A percentile compares a stretch with the other conserved stretches of the same genome.
Conservation (phyloP, 495 filamentous ascomycete genomes). For the Penicillium salamii region DNA sequence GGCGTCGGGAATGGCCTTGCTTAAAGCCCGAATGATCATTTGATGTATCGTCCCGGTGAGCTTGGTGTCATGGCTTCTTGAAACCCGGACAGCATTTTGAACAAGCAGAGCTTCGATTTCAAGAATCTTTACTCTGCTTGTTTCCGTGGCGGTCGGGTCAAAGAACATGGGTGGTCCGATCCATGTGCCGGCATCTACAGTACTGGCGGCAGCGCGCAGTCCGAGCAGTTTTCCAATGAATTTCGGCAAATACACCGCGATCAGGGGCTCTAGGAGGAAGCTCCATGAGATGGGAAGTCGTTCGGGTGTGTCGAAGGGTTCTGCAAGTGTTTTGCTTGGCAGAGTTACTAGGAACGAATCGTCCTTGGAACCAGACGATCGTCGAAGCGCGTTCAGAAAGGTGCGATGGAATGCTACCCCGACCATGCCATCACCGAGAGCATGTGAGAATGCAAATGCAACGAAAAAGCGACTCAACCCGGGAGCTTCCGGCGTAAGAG, state of each 20-base stretch:
- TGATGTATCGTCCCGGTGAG: constrained; percentile 21
- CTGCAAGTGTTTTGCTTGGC: constrained; percentile 5
- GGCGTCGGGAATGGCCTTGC: constrained; percentile 12
- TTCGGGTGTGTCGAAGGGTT: constrained; percentile 21
- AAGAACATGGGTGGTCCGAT: constrained; percentile 20
- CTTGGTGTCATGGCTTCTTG: constrained; percentile 17
- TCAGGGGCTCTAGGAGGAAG: constrained; percentile 18
- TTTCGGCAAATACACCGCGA: constrained; percentile 15
- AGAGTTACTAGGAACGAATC: constrained; percentile 6
- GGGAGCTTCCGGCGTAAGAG: constrained; percentile 5
- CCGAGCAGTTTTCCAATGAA: constrained; percentile 11
- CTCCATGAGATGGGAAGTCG: constrained; percentile 25
- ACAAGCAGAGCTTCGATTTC: constrained; percentile 19
- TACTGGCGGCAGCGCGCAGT: constrained; percentile 16
- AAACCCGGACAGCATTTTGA: constrained; percentile 8
- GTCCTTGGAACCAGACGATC: background rate
- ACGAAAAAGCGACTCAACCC: constrained; percentile 17
- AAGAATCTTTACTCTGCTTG: constrained; percentile 14
- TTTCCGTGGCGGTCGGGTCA: background rate
- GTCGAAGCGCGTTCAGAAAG: constrained; percentile 15
- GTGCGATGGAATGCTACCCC: constrained; percentile 21
- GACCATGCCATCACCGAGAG: constrained; percentile 23
- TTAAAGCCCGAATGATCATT: constrained; percentile 19
- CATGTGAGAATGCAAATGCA: constrained; percentile 23
- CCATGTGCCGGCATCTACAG: constrained; percentile 21